These are phyloP conservation scores for Xylaria sp. DNA, from an alignment of 2,329 filamentous ascomycete genomes.

Conservation along the genomic window DNA sequence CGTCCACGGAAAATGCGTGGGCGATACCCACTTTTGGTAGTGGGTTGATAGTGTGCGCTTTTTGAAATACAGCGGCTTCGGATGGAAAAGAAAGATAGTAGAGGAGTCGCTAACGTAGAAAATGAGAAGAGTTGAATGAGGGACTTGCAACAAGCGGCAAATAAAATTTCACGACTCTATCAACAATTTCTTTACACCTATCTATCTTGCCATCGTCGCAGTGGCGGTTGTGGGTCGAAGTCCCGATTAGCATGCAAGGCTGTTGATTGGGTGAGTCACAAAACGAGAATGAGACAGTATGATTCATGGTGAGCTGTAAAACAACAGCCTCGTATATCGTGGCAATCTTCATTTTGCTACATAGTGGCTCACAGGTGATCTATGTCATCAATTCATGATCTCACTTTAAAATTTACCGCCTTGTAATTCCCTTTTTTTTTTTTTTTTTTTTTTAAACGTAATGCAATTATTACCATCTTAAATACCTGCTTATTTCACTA, in stretches of 20 bases:
- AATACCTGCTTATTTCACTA: no score
- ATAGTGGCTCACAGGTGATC: not conserved
- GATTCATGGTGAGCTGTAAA: constrained; percentile 20
- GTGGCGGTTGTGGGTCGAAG: constrained; percentile 22
- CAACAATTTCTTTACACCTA: not conserved
- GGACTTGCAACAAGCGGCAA: not conserved
- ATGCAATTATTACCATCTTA: no score
- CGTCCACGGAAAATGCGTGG: not conserved
- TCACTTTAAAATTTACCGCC: no score
- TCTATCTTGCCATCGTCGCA: not conserved
- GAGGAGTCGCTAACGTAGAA: not conserved
- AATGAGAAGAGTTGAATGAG: not conserved
- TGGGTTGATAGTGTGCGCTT: constrained; percentile 45
- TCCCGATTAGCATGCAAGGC: not conserved
- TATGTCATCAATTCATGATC: no score
- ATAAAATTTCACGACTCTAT: not conserved
- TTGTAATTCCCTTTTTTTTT: no score
- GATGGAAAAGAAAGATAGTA: constrained; percentile 31
- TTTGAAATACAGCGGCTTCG: constrained; percentile 56
- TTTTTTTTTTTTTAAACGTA: no score
- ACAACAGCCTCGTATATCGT: constrained; percentile 6
- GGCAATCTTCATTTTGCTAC: not conserved
- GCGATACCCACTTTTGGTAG: not conserved
- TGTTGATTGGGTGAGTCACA: constrained; percentile 27
- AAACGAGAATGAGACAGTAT: constrained; percentile 22